These are phyloP conservation scores for Melanomma pulvis-pyrius DNA, from an alignment of 495 filamentous ascomycete genomes.

Conservation along the genomic window DNA sequence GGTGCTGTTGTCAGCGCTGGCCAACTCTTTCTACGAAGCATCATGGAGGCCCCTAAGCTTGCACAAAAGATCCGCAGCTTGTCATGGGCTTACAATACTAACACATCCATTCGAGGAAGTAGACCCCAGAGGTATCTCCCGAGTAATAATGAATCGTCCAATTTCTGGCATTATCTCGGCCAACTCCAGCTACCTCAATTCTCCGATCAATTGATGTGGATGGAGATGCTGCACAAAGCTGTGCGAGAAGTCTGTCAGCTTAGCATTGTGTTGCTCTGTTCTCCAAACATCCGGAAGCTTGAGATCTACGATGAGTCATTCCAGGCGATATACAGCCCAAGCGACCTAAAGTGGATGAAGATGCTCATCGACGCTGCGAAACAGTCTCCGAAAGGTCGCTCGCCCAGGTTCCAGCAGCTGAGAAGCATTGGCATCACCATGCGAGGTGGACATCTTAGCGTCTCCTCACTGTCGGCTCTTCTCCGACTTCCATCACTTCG, in stretches of 20 bases:
- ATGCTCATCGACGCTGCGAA: not conserved
- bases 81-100: not conserved
- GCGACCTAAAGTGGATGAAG: not conserved
- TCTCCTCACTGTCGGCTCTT: not conserved
- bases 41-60: not conserved
- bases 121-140: not conserved
- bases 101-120: not conserved
- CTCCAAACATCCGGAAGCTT: not conserved
- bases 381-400: not conserved
- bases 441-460: not conserved
- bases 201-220: not conserved
- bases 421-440: not conserved
- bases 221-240: not conserved
- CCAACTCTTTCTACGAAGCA: not conserved
- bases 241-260: no score
- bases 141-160: not conserved
- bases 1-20: not conserved
- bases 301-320: not conserved
- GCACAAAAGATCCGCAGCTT: not conserved
- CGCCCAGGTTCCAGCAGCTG: not conserved
- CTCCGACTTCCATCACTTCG: not conserved
- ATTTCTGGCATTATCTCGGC: not conserved
- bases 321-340: not conserved
- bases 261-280: not conserved
- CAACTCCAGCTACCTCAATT: not conserved